phyloP scores from a whole-genome alignment of 495 filamentous ascomycete genomes.

The Penicillium herquei region DNA sequence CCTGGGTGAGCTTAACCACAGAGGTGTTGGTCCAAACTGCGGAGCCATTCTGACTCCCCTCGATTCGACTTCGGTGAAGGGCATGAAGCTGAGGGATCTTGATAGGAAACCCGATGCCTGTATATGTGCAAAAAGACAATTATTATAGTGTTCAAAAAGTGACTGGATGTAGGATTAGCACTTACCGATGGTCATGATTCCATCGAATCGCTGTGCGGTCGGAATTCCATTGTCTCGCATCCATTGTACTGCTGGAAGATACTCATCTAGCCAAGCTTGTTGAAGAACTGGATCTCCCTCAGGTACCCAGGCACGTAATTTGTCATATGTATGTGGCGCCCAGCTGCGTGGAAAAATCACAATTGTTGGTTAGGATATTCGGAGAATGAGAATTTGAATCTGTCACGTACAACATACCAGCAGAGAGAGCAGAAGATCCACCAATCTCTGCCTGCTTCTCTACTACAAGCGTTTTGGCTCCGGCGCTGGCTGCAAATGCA shows the following conservation, averaged over 20 bases:
- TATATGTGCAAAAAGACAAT: background rate
- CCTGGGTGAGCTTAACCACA: conserved; percentile 22
- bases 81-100: conserved; percentile 21
- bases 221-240: conserved; percentile 28
- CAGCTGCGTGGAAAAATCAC: conserved; percentile 16
- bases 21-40: conserved; percentile 17
- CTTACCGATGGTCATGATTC: conserved; percentile 31
- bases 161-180: background rate
- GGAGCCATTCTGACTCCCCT: conserved; percentile 12
- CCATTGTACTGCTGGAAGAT: conserved; percentile 27
- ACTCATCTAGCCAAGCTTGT: conserved; percentile 24
- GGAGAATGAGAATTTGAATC: background rate
- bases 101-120: conserved; percentile 27
- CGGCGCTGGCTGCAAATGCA: conserved; percentile 23
- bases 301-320: conserved; percentile 25
- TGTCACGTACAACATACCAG: conserved; percentile 28
- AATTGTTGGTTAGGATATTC: background rate
- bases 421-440: conserved; percentile 26
- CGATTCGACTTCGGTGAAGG: conserved; percentile 15
- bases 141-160: background rate
- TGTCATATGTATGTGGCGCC: conserved; percentile 23
- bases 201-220: conserved; percentile 23
- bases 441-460: conserved; percentile 24
- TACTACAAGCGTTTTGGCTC: conserved; percentile 20
- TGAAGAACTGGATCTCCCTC: conserved; percentile 23